Conservation (phyloP, 352 stramenopile genomes). For the Phytophthora citrophthora region DNA sequence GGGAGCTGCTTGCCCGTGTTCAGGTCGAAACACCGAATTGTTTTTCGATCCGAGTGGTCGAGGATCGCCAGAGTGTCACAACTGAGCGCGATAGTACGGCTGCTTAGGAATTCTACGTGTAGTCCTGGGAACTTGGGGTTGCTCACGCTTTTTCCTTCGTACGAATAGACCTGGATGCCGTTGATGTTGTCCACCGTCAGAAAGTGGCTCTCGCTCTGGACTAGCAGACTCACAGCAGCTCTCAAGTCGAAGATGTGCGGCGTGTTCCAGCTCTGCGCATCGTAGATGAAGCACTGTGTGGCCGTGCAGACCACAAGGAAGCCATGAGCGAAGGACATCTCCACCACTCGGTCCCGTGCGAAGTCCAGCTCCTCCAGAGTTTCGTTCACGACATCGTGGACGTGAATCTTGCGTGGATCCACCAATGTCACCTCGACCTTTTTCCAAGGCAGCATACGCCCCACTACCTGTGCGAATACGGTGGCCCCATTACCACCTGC, state of each 20-base stretch:
- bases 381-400: constrained; percentile 91
- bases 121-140: constrained; percentile 88
- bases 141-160: constrained; percentile 91
- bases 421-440: constrained; percentile 89
- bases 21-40: constrained; percentile 90
- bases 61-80: constrained; percentile 89
- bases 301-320: constrained; percentile 93
- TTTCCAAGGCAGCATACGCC: constrained; percentile 87
- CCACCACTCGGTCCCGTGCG: constrained; percentile 89
- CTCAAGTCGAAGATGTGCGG: constrained; percentile 93
- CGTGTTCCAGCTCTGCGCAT: constrained; percentile 92
- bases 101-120: constrained; percentile 89
- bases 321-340: constrained; percentile 92
- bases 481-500: constrained; percentile 88
- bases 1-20: constrained; percentile 83
- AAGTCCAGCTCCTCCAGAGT: constrained; percentile 94
- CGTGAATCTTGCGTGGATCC: constrained; percentile 87
- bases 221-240: constrained; percentile 85
- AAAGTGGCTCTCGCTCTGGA: constrained; percentile 90
- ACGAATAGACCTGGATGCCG: constrained; percentile 92
- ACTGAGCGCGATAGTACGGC: constrained; percentile 85
- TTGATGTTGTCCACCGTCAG: constrained; percentile 90
- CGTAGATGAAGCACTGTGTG: constrained; percentile 95
- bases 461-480: constrained; percentile 91
- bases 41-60: constrained; percentile 90